Conservation (phyloP, 164 flowering plant species). For the Chimonanthus praecox region DNA sequence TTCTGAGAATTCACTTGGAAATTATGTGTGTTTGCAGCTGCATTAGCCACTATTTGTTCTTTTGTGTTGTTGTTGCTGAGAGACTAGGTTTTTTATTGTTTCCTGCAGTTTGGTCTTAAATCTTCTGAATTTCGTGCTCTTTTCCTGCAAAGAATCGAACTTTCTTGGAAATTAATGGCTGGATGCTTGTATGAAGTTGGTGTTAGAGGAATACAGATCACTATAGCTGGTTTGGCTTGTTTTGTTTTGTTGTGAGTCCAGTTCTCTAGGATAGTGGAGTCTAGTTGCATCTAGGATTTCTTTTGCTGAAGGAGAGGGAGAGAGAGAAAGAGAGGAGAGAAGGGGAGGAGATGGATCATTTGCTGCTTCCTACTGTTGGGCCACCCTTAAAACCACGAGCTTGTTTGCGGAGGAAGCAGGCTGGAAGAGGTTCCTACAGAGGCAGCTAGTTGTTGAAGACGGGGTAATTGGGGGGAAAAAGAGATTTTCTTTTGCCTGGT, state of each 20-base stretch:
- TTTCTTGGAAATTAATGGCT: slow-evolving; percentile 1
- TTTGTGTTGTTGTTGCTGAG: neutral
- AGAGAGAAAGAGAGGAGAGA: neutral
- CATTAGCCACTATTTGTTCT: neutral
- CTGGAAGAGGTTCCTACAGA: slow-evolving; percentile 77
- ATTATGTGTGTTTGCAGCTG: neutral
- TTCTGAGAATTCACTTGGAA: neutral
- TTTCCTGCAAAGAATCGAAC: neutral
- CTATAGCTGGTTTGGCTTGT: neutral
- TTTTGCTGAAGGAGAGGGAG: slow-evolving; percentile 1
- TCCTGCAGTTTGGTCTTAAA: neutral
- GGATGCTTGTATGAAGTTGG: neutral
- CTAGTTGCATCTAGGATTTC: neutral
- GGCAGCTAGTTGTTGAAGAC: slow-evolving; percentile 47
- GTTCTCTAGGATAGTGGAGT: neutral
- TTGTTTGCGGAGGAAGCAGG: slow-evolving; percentile 66
- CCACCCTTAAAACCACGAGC: slow-evolving; percentile 70
- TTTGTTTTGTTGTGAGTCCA: neutral
- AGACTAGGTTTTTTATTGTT: no score
- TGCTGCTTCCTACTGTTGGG: slow-evolving; percentile 42
- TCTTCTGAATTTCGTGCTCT: neutral
- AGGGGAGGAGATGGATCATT: slow-evolving; percentile 13
- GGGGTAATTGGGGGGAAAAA: neutral
- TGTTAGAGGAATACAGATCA: neutral
- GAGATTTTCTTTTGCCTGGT: neutral